Evolutionary conservation across 1,284 basidiomycete genomes (phyloP), one percentile per base, ranked within the genome.

Genomic region (Melampsora americana): DNA sequence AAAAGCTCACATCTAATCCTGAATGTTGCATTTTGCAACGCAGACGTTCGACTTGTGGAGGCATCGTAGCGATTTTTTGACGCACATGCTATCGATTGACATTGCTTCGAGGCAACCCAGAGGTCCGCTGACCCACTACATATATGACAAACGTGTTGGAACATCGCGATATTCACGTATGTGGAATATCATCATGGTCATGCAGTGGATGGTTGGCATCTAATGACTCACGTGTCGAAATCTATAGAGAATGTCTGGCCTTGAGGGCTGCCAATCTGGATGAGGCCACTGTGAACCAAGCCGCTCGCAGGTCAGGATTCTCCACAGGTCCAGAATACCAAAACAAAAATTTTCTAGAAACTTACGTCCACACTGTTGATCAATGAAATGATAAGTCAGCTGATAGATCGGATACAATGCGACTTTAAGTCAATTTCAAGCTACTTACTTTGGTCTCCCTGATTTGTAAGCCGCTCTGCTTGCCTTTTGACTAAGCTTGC

Each of bases 361-460:
- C 71, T 59, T 9, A 73, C 71, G 71, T 73, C 71, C 71, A 73
- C 71, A 73, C 71, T 73, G 20, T 18, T 35, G 50, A 64, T 42
- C n/a, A 32, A 11, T 14, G 44, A 35, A 59, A 28, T 5, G 39
- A 23, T 2, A 16, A 28, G 56, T 9, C n/a, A 20, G 28, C 28
- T 65, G 30, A 65, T 46, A 39, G 42, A 32, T 14, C n/a, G 26
- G 5, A n/a, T 23, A 53, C 23, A 1, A 44, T n/a, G 16, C 39
- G 53, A 53, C n/a, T 23, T 64, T 2, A 30, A 12, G 35, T 42
- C 18, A 32, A 1, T 16, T 50, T n/a, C 18, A 32, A 12, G n/a
- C 50, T 30, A 64, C 70, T 65, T 60, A 59, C 71, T 73, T 35
- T 66, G 71, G 59, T 66, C 53, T 11, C 71, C 62, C 50, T 73